Evolutionary conservation across 305 asterid genomes (phyloP).

Genomic region (Fraxinus greggii): DNA sequence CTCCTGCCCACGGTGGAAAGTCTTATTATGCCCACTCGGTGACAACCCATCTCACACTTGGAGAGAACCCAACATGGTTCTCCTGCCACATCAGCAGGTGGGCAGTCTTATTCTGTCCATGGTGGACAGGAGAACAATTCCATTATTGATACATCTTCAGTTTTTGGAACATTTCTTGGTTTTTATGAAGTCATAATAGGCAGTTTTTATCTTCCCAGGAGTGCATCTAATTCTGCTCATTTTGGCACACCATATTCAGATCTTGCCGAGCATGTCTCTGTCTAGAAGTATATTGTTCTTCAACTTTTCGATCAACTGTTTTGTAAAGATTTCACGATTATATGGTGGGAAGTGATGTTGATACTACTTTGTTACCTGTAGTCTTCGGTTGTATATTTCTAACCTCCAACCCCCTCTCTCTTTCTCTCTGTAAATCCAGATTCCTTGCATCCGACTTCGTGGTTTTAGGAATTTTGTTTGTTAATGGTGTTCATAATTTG

Average conservation of each 20-base stretch:
- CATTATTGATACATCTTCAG: constrained; percentile 25
- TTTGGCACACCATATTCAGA: background rate
- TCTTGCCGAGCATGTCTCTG: background rate
- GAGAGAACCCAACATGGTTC: too few species aligned
- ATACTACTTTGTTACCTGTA: background rate
- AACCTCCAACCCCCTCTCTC: too few species aligned
- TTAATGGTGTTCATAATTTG: background rate
- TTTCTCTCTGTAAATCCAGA: background rate
- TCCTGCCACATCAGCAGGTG: too few species aligned
- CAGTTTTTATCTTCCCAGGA: constrained; percentile 9
- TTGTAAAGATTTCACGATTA: background rate
- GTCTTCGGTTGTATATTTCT: too few species aligned
- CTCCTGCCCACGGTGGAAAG: too few species aligned
- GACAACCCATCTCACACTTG: too few species aligned
- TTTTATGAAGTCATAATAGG: background rate
- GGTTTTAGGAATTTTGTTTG: background rate
- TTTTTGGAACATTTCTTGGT: constrained; percentile 28
- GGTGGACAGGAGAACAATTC: too few species aligned
- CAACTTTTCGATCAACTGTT: constrained; percentile 1
- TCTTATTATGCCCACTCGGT: too few species aligned
- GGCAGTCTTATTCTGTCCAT: too few species aligned
- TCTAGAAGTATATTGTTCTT: background rate
- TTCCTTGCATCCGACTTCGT: background rate
- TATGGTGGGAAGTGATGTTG: background rate
- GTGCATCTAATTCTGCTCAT: background rate